phyloP scores from a whole-genome alignment of 352 stramenopile species.

The Peronospora tabacina region DNA sequence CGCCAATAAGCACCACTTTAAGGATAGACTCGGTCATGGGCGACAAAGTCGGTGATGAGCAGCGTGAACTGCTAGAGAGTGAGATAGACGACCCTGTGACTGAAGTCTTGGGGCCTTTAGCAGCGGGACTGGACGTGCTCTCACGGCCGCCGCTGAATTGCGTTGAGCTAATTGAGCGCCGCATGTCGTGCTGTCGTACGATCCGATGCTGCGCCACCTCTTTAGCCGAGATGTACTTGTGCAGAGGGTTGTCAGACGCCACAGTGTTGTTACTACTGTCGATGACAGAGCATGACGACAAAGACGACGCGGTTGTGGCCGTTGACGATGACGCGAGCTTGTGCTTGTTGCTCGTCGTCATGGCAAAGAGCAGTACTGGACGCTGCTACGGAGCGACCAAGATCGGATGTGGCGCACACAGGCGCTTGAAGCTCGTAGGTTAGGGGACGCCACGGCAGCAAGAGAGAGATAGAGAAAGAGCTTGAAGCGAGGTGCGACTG shows the following conservation, averaged over 20 bases:
- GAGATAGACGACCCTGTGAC: conserved; percentile 28
- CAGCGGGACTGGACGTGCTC: conserved; percentile 2
- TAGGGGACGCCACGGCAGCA: conserved; percentile 24
- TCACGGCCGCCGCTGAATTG: conserved; percentile 16
- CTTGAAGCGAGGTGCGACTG: conserved; percentile 11
- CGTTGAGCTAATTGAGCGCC: conserved; percentile 38
- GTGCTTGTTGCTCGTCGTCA: conserved; percentile 35
- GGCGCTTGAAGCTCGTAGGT: not conserved
- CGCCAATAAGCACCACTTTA: conserved; percentile 85
- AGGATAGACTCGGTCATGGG: conserved; percentile 48
- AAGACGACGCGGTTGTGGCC: conserved; percentile 5
- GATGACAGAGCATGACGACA: conserved; percentile 1
- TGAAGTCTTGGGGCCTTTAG: conserved; percentile 7
- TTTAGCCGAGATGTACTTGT: conserved; percentile 55
- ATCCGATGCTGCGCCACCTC: conserved; percentile 55
- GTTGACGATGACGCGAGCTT: conserved; percentile 14
- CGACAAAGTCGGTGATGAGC: conserved; percentile 26
- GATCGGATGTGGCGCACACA: conserved; percentile 5
- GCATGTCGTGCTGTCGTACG: conserved; percentile 26
- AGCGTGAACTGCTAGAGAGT: conserved; percentile 44
- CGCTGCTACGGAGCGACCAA: conserved; percentile 1
- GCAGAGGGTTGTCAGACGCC: conserved; percentile 24
- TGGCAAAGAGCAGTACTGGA: not conserved
- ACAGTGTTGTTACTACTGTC: conserved; percentile 9
- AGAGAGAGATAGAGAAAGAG: conserved; percentile 5